Evolutionary conservation across 176 grass and related monocot species (phyloP), one percentile per base, ranked within the genome.

Genomic region (Rhynchospora pubera): DNA sequence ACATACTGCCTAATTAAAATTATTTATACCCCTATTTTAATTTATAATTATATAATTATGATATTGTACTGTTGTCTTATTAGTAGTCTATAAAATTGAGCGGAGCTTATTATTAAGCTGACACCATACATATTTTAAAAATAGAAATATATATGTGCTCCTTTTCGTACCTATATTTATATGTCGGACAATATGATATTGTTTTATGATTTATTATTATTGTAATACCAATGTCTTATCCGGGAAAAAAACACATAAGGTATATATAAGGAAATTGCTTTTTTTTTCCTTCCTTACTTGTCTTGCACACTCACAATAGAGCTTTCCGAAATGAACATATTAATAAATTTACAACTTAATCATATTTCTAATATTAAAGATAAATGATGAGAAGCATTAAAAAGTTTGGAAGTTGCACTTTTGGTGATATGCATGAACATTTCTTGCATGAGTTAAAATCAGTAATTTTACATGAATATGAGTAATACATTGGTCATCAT

Each of bases 1-100:
- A 30, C 32, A 23, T 77, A 13, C 66, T 77, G 9, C 78, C 78
- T 80, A 80, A 47, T 7, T 16, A 80, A 80, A 46, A 62, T 11
- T 63, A 66, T 32, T 52, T 12, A 64, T 67, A 53, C 22, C 21
- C 28, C 78, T 80, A 43, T 3, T 62, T 44, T 79, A 42, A 18
- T 58, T 32, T 44, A 48, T 65, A 65, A 81, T 61, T 81, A 46
- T 24, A 65, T 11, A 48, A 55, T 28, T 3, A 39, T 39, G 34
- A 39, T 39, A 39, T 32, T 52, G 5, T 73, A 11, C 24, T 0
- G 15, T 43, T 28, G 23, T 76, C 12, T 56, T 53, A 9, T 51
- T 51, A 77, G 11, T 76, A 16, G 3, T 55, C 28, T 51, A 1
- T 74, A 55, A 4, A 16, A 47, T 53, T 16, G 8, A 19, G 7